Base-by-base conservation (phyloP, 192 early-diverging fungal genomes). In the Jimgerdemannia flammicorona region DNA sequence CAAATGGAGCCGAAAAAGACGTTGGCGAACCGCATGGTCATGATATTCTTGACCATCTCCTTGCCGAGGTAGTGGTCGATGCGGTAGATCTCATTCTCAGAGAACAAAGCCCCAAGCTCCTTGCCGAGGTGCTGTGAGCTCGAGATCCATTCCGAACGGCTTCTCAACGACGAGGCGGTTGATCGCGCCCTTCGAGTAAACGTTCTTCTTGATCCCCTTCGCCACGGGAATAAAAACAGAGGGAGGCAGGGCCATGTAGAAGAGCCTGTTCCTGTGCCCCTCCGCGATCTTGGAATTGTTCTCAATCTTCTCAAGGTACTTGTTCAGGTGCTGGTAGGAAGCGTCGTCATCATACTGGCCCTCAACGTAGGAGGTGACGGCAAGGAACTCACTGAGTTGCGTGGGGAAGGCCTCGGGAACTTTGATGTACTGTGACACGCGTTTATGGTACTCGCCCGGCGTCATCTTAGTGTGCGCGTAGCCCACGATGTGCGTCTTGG, bases 51-150 rank as follows among this genome's bases (percentile, higher is more conserved):
- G 75, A 99, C 96, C 97, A 99, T 99, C 79, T 99, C 97, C 82
- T 99, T 99, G 74, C 97, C 97, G 44, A 99, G 90, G 76, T 99
- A 99, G 82, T 99, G 97, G 81, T 99, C 97, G 77, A 99, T 99
- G 71, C 97, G 93, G 88, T 96, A 98, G 70, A 97, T 95, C 92
- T 95, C 96, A 41, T 96, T 88, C 75, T 99, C 97, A 11, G 82
- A 81, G 86, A 94, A 99, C 70, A 94, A 81, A 8, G 87, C 83
- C 39, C 91, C 90, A 43, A 99, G 84, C 3, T 91, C 88, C 19
- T 72, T 73, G 66, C 84, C 90, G 9, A 99, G 87, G 76, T 90
- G 84, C 70, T 91, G 87, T 67, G 91, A 93, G 66, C 2, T 93
- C 95, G 40, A 91, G 85, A 78, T 99, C 97, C 81, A 92, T 92